Percentiles rank a stretch among this genome's conserved stretches.
phyloP scores from a whole-genome alignment of 169 alveolate genomes.

The Eimeria zaria region DNA sequence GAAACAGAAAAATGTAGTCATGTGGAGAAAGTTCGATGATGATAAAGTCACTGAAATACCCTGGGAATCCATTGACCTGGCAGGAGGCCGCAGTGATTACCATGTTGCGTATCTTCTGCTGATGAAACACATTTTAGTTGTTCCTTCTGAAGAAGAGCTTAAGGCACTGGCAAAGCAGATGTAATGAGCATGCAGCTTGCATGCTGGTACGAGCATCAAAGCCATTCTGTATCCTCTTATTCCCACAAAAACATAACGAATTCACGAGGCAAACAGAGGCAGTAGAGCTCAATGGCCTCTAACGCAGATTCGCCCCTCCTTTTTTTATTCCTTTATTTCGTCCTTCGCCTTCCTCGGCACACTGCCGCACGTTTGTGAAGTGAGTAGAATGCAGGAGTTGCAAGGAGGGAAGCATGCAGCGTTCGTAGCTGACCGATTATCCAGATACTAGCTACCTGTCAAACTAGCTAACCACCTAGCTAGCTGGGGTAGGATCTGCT shows the following conservation, averaged over 20 bases:
- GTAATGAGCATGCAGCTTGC: not conserved
- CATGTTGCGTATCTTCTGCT: conserved; percentile 94
- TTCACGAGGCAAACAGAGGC: too few relatives aligned
- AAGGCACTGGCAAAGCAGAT: conserved; percentile 57
- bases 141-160: conserved; percentile 87
- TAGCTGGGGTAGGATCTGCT: not conserved
- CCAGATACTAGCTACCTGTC: too few relatives aligned
- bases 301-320: not conserved
- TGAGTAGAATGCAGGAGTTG: not conserved
- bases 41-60: conserved; percentile 92
- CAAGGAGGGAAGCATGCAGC: not conserved
- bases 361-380: not conserved
- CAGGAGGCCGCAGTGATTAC: conserved; percentile 96
- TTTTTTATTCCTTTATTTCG: not conserved
- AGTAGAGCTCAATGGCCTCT: not conserved
- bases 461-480: conserved; percentile 4
- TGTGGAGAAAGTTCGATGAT: conserved; percentile 94
- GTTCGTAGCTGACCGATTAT: not conserved
- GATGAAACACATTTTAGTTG: conserved; percentile 86
- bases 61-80: conserved; percentile 92
- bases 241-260: too few relatives aligned
- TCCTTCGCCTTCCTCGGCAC: not conserved
- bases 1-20: conserved; percentile 54
- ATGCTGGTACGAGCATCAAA: not conserved
- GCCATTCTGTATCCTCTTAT: not conserved